Evolutionary conservation across 345 rosid species (phyloP).

Genomic region (Eucalyptus tenuipes): DNA sequence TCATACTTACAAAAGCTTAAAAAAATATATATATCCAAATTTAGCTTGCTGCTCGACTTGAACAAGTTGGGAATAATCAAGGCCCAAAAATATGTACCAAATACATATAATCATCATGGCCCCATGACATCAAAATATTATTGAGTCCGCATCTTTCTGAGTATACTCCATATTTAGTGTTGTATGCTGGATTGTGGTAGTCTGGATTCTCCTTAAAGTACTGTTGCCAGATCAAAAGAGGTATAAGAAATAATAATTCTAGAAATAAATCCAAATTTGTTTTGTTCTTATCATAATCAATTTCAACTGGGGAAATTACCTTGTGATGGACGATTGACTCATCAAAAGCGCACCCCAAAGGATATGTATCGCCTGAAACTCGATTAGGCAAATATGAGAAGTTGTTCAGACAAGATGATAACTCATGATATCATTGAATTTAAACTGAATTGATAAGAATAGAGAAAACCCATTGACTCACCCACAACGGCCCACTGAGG

Average conservation of each 20-base stretch:
- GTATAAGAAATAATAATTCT: neutral
- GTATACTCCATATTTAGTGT: constrained; percentile 43
- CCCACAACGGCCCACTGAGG: constrained; percentile 97
- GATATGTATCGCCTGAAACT: constrained; percentile 71
- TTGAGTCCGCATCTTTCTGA: constrained; percentile 42
- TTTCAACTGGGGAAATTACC: neutral
- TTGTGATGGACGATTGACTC: constrained; percentile 60
- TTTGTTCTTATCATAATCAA: neutral
- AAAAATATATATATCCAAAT: neutral
- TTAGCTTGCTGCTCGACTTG: neutral
- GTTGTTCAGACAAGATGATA: neutral
- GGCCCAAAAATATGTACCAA: constrained; percentile 15
- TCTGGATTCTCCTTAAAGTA: constrained; percentile 55
- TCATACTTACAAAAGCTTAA: neutral
- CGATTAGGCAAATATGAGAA: neutral
- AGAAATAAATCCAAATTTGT: neutral
- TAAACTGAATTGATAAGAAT: neutral
- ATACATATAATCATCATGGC: constrained; percentile 70
- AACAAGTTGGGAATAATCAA: neutral
- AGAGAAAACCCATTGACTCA: constrained; percentile 2
- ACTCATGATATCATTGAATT: neutral
- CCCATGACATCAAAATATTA: constrained; percentile 57
- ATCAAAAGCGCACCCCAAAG: constrained; percentile 80
- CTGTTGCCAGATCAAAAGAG: constrained; percentile 3
- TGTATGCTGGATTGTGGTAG: constrained; percentile 28